A percentile compares a stretch with the other conserved stretches of the same genome.
phyloP scores from a whole-genome alignment of 2,329 filamentous ascomycete species.

The Paramyrothecium roridum region DNA sequence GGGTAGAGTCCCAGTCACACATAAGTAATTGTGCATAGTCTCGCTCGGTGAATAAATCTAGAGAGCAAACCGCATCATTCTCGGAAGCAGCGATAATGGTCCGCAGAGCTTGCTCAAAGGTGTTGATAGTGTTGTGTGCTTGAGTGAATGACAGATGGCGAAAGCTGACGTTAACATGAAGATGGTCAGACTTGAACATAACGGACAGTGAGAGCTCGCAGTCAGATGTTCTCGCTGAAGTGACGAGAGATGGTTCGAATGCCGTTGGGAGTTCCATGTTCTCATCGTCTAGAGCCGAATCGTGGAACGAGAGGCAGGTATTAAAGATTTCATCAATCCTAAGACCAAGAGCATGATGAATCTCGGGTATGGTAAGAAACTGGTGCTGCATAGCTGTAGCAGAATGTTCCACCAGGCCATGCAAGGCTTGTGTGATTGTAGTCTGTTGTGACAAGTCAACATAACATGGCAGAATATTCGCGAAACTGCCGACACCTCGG shows the following conservation, averaged over 20 bases:
- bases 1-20: constrained; percentile 44
- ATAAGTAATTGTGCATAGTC: constrained; percentile 52
- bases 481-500: constrained; percentile 44
- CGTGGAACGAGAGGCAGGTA: constrained; percentile 46
- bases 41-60: constrained; percentile 52
- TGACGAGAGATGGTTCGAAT: constrained; percentile 9
- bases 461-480: constrained; percentile 31
- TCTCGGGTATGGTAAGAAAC: constrained; percentile 40
- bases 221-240: constrained; percentile 34
- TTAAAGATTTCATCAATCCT: constrained; percentile 45
- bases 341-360: constrained; percentile 43
- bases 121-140: constrained; percentile 44
- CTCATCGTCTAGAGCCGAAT: constrained; percentile 23
- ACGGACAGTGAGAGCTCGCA: constrained; percentile 44
- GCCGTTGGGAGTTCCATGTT: background rate
- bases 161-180: constrained; percentile 42
- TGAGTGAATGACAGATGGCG: constrained; percentile 40
- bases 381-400: constrained; percentile 30
- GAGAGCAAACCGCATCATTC: constrained; percentile 35
- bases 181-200: constrained; percentile 34
- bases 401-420: constrained; percentile 24
- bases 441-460: constrained; percentile 26
- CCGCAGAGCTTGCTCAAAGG: constrained; percentile 50
- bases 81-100: constrained; percentile 38
- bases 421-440: constrained; percentile 28